Evolutionary conservation across 192 early-diverging fungal species (phyloP).

Genomic region (Umbelopsis ramanniana): DNA sequence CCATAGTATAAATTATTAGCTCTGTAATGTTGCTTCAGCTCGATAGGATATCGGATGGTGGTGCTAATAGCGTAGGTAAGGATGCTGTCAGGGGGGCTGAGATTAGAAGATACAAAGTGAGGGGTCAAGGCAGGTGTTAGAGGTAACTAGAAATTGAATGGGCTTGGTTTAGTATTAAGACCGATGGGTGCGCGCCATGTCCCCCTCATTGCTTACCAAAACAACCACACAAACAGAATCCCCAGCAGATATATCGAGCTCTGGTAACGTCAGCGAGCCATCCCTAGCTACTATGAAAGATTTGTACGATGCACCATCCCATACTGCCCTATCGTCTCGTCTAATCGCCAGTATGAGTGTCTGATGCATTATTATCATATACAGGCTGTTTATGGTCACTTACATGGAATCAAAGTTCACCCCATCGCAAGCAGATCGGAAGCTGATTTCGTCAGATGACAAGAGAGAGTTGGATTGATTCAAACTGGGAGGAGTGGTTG

Average conservation of each 20-base stretch:
- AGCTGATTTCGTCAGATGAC: conserved; percentile 1
- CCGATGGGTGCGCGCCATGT: too few species aligned
- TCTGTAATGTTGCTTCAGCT: conserved; percentile 30
- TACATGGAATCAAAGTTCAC: neutral
- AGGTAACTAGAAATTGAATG: conserved; percentile 20
- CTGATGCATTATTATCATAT: neutral
- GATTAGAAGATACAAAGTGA: conserved; percentile 20
- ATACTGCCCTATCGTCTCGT: conserved; percentile 3
- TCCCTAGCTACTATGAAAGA: conserved; percentile 31
- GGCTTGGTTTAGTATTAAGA: too few species aligned
- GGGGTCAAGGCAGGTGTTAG: conserved; percentile 32
- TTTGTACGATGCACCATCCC: conserved; percentile 36
- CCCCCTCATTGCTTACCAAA: conserved; percentile 24
- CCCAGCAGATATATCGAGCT: conserved; percentile 24
- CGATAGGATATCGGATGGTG: conserved; percentile 24
- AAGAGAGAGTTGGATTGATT: too few species aligned
- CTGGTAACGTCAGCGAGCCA: conserved; percentile 28
- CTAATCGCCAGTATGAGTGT: neutral
- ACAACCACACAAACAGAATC: conserved; percentile 34
- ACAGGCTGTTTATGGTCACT: neutral
- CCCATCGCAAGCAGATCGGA: conserved; percentile 4
- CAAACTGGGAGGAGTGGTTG: neutral
- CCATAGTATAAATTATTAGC: conserved; percentile 36
- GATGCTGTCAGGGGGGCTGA: conserved; percentile 36
- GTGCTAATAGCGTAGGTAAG: conserved; percentile 26